Base-by-base conservation (phyloP, 2,329 filamentous ascomycete species). In the Alternaria solani region DNA sequence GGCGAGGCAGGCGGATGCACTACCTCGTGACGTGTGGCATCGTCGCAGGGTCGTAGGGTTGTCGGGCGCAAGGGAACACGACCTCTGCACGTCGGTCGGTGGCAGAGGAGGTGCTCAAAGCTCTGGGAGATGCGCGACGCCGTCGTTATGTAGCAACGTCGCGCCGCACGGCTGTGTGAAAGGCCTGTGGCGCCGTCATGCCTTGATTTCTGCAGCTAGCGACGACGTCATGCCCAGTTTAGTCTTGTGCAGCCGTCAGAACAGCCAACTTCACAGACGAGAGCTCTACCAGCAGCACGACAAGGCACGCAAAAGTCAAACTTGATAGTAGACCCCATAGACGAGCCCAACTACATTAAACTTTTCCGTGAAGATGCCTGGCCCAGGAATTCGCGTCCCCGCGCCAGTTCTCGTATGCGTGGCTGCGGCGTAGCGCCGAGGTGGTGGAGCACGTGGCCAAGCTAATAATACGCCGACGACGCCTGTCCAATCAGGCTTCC, bases 31-130 rank as follows among this genome's bases (percentile, higher is more conserved):
- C 68, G 65, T 66, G 51, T 25, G 48, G 68, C 56, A 65, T 56
- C 65, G 68, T 67, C 70, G 67, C 68, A 69, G 67, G 38, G 53
- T 57, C 51, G 43, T 51, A 43, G 34, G 53, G 48, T 67, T 68
- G 71, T 71, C 72, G 69, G 69, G 73, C 75, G 75, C 77, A 79
- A 78, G 76, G 77, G 75, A 76, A 71, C 74, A 75, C 72, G 62
- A 64, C 72, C 75, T 75, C 73, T 71, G 68, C 59, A 63, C 56
- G 70, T 61, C 65, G 68, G 70, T 68, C 64, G 71, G 41, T 61
- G 66, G 72, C 70, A 77, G 74, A 78, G 75, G 74, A 75, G 62
- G 71, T 76, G 76, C 69, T 74, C 76, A 69, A 64, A 44, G 53
- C 47, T 58, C 25, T 58, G 46, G 55, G 62, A 68, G 59, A 67